Conservation (phyloP, 768 basidiomycete genomes). For the Suillus fuscotomentosus region DNA sequence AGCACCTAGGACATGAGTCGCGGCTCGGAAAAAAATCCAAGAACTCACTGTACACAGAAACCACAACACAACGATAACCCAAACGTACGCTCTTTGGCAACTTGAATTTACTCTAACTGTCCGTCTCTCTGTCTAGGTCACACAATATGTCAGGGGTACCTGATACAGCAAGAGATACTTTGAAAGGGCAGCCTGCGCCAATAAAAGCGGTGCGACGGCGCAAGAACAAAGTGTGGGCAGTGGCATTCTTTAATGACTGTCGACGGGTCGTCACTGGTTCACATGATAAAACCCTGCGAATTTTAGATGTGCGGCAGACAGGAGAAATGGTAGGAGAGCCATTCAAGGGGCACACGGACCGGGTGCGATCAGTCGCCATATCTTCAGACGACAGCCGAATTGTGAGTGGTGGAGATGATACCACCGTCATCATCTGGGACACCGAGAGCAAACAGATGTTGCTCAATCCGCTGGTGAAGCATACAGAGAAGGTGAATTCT, state of each 20-base stretch:
- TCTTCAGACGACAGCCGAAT: constrained; percentile 3
- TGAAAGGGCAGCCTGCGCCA: neutral
- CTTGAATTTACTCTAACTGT: neutral
- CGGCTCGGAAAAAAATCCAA: neutral
- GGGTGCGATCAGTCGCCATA: constrained; percentile 1
- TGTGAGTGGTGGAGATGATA: constrained; percentile 4
- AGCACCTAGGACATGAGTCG: neutral
- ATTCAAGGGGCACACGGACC: constrained; percentile 12
- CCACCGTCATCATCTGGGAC: constrained; percentile 5
- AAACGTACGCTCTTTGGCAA: neutral
- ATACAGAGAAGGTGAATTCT: constrained; percentile 20
- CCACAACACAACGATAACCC: neutral
- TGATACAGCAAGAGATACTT: neutral
- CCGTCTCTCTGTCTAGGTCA: neutral
- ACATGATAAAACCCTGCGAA: constrained; percentile 28
- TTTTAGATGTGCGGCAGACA: constrained; percentile 23
- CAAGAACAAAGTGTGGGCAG: constrained; percentile 27
- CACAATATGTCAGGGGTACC: neutral
- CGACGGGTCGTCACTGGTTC: constrained; percentile 25
- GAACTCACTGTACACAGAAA: neutral
- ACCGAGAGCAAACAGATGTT: neutral
- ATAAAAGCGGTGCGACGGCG: constrained; percentile 12
- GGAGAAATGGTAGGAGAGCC: constrained; percentile 25
- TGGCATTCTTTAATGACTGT: constrained; percentile 28
- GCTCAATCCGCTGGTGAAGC: constrained; percentile 7